phyloP scores from a whole-genome alignment of 169 alveolate genomes.

The Plasmodium malariae region DNA sequence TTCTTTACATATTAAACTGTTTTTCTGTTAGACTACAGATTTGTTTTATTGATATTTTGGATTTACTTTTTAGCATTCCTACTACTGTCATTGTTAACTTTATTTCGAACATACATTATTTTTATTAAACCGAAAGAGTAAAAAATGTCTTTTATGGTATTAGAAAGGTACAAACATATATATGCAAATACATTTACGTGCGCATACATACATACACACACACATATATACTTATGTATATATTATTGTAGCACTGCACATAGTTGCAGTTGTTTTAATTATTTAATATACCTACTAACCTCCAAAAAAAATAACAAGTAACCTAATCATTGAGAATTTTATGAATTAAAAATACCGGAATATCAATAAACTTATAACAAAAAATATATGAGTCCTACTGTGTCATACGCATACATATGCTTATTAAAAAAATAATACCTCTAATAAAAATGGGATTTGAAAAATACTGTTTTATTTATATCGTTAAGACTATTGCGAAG shows the following conservation, averaged over 20 bases:
- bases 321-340: neutral
- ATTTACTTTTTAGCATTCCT: too few species aligned
- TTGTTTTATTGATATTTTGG: too few species aligned
- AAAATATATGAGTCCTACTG: neutral
- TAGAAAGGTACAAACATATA: neutral
- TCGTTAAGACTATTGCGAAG: neutral
- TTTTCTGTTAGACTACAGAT: too few species aligned
- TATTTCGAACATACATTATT: too few species aligned
- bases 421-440: neutral
- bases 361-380: neutral
- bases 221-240: neutral
- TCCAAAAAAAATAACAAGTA: neutral
- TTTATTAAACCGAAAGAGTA: too few species aligned
- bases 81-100: too few species aligned
- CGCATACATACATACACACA: neutral
- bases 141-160: too few species aligned
- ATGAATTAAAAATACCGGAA: neutral
- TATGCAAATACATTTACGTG: neutral
- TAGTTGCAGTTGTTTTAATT: neutral
- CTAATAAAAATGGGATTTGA: neutral
- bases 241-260: neutral
- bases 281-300: neutral
- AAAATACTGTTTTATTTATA: neutral
- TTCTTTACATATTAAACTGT: too few species aligned
- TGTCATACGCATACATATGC: neutral